Evolutionary conservation across 768 basidiomycete species (phyloP).

Genomic region (Pholiota conissans): DNA sequence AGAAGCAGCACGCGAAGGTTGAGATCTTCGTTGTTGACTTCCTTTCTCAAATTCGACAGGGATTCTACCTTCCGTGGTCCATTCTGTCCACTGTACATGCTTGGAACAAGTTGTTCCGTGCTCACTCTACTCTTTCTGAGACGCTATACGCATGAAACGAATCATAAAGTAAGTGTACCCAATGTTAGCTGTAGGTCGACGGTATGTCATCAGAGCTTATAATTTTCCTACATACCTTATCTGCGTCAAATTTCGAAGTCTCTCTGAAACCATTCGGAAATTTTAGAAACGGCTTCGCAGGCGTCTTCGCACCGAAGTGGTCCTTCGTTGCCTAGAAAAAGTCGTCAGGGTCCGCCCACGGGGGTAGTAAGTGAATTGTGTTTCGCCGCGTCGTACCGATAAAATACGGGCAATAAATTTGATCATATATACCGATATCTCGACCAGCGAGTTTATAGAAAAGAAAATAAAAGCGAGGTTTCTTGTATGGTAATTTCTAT

Average conservation of each 20-base stretch:
- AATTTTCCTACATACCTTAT: not conserved
- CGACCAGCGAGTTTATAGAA: not conserved
- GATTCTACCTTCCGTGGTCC: not conserved
- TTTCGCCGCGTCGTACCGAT: constrained; percentile 1
- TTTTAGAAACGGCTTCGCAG: not conserved
- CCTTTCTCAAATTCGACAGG: constrained; percentile 5
- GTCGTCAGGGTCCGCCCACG: not conserved
- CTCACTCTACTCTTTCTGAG: constrained; percentile 1
- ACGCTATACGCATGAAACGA: not conserved
- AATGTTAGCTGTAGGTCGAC: too few relatives aligned
- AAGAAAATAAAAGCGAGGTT: not conserved
- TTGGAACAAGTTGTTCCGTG: constrained; percentile 13
- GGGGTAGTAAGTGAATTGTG: not conserved
- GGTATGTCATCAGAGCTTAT: not conserved
- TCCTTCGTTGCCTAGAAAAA: constrained; percentile 4
- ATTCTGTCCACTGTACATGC: not conserved
- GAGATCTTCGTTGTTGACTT: constrained; percentile 11
- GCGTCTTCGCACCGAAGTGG: not conserved
- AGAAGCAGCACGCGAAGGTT: constrained; percentile 10
- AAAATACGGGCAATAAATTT: not conserved
- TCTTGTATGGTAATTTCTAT: not conserved
- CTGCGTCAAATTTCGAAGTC: not conserved
- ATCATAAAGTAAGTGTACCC: too few relatives aligned
- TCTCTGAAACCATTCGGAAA: not conserved
- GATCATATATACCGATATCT: too few relatives aligned